A percentile compares a stretch with the other conserved stretches of the same genome.
Evolutionary conservation across 176 grass and related monocot genomes (phyloP).

Genomic region (Canna indica): DNA sequence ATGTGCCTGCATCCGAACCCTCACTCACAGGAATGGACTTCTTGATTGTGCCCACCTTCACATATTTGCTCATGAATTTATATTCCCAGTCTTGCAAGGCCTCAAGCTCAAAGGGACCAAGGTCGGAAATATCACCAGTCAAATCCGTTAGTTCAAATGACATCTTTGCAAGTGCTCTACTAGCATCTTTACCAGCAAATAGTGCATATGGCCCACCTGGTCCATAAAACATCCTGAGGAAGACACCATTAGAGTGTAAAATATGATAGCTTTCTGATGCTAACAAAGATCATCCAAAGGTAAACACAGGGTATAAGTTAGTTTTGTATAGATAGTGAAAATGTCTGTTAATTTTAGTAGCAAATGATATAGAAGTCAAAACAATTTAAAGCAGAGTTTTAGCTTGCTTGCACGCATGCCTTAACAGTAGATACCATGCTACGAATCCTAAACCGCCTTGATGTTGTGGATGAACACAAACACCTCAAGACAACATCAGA

Average conservation of each 20-base stretch:
- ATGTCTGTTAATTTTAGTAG: not conserved
- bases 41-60: conserved; percentile 51
- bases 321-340: not conserved
- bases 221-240: conserved; percentile 83
- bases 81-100: conserved; percentile 73
- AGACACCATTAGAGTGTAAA: conserved; percentile 10
- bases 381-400: too few relatives aligned
- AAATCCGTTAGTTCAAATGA: conserved; percentile 65
- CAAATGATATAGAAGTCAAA: not conserved
- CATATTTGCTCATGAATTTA: conserved; percentile 70
- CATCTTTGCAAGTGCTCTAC: conserved; percentile 80
- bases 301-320: not conserved
- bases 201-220: conserved; percentile 64
- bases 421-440: too few relatives aligned
- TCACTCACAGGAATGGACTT: conserved; percentile 19
- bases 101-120: conserved; percentile 52
- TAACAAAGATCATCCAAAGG: not conserved
- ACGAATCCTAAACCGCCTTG: too few relatives aligned
- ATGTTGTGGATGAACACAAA: too few relatives aligned
- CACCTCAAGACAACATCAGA: not conserved
- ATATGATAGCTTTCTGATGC: not conserved
- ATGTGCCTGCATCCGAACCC: not conserved
- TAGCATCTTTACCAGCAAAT: conserved; percentile 81
- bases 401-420: too few relatives aligned
- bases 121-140: conserved; percentile 61